A percentile compares a stretch with the other conserved stretches of the same genome.
Conservation (phyloP, 1,284 basidiomycete species). For the Sphagnurus paluster region DNA sequence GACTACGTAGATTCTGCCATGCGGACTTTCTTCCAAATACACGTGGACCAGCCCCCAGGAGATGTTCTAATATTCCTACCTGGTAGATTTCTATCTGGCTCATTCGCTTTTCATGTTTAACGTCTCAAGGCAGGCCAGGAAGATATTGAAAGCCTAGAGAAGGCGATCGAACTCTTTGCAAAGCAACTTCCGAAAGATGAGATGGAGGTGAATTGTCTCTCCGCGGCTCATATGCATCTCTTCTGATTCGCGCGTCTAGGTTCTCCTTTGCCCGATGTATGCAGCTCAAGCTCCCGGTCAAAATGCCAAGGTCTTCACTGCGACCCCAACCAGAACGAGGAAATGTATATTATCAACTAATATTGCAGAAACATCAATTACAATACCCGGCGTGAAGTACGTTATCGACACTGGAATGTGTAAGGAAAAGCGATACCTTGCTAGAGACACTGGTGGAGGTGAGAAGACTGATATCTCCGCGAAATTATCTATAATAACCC, state of each 20-base stretch:
- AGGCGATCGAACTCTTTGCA: constrained; percentile 67
- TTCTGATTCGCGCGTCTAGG: constrained; percentile 37
- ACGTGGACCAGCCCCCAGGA: constrained; percentile 76
- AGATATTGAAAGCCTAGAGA: constrained; percentile 89
- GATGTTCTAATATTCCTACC: constrained; percentile 95
- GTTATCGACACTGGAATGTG: constrained; percentile 95
- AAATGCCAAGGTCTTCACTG: constrained; percentile 78
- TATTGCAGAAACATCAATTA: constrained; percentile 98
- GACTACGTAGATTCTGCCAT: constrained; percentile 92
- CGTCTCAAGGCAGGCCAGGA: constrained; percentile 70
- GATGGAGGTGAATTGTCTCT: constrained; percentile 44
- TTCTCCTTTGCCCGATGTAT: constrained; percentile 80
- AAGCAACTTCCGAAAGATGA: constrained; percentile 60
- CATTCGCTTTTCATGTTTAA: constrained; percentile 5
- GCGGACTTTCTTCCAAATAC: constrained; percentile 90
- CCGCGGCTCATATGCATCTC: too few relatives aligned
- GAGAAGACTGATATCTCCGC: constrained; percentile 24
- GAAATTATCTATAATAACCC: neutral
- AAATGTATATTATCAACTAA: constrained; percentile 95
- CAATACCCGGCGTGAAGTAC: constrained; percentile 93
- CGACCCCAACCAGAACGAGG: constrained; percentile 70
- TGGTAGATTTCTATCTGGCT: constrained; percentile 39
- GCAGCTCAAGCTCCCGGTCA: constrained; percentile 79
- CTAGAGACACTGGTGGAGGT: constrained; percentile 67
- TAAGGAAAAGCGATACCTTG: constrained; percentile 91